Conservation (phyloP, 306 rosid genomes). For the Begonia peltatifolia region DNA sequence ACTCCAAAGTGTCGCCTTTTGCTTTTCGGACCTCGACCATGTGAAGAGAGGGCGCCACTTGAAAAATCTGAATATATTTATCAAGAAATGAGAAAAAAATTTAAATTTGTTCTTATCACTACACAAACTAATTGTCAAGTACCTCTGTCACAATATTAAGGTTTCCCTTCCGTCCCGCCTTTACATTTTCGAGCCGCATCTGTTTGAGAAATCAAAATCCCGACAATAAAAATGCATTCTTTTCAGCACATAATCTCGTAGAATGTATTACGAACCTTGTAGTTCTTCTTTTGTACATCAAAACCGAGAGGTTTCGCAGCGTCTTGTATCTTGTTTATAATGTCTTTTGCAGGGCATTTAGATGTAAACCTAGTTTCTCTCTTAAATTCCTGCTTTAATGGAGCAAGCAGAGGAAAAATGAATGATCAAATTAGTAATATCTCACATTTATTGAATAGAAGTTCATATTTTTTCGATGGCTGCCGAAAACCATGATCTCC, state of each 20-base stretch:
- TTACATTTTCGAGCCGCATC: conserved; percentile 90
- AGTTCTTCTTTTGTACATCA: conserved; percentile 90
- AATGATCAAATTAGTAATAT: no score
- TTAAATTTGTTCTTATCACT: no score
- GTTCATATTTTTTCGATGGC: no score
- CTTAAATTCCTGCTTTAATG: conserved; percentile 46
- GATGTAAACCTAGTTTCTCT: conserved; percentile 98
- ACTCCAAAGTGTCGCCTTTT: conserved; percentile 96
- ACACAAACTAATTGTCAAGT: not conserved
- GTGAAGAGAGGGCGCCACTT: conserved; percentile 97
- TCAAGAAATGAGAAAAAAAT: not conserved
- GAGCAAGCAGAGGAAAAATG: no score
- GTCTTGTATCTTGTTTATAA: conserved; percentile 80
- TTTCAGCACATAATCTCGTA: no score
- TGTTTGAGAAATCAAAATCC: conserved; percentile 12
- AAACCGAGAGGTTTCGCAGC: conserved; percentile 98
- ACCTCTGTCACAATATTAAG: conserved; percentile 98
- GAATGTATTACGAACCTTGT: conserved; percentile 34
- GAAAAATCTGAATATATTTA: conserved; percentile 43
- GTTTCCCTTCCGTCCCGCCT: conserved; percentile 97
- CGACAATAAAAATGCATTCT: not conserved
- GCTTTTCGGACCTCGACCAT: conserved; percentile 98
- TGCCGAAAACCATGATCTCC: no score
- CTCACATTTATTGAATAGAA: no score
- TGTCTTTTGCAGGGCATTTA: conserved; percentile 73